Evolutionary conservation across 2,329 filamentous ascomycete genomes (phyloP).

Genomic region (Cadophora sp.): DNA sequence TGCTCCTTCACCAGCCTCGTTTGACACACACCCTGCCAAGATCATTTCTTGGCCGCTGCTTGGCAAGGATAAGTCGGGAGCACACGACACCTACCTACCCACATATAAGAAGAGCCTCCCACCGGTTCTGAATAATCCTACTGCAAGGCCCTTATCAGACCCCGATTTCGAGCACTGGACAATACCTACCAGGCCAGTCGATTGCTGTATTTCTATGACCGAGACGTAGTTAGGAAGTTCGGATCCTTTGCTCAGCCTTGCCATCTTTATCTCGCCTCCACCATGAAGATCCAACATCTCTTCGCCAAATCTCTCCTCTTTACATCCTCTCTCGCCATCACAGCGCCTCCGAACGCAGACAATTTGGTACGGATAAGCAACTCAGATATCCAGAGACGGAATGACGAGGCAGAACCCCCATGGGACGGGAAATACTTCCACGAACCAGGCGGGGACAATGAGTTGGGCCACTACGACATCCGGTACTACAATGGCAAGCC

Average conservation of each 20-base stretch:
- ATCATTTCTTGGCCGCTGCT: slow-evolving; percentile 9
- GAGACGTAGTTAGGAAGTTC: background rate
- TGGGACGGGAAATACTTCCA: slow-evolving; percentile 41
- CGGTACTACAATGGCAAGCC: slow-evolving; percentile 69
- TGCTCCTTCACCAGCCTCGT: slow-evolving; percentile 3
- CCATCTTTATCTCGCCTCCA: slow-evolving; percentile 9
- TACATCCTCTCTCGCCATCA: slow-evolving; percentile 18
- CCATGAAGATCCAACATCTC: slow-evolving; percentile 31
- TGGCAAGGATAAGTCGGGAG: slow-evolving; percentile 18
- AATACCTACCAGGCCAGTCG: background rate
- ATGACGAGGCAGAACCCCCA: background rate
- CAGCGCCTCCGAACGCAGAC: slow-evolving; percentile 18
- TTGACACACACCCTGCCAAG: slow-evolving; percentile 1
- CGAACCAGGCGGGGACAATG: slow-evolving; percentile 65
- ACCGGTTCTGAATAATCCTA: background rate
- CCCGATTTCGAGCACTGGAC: background rate
- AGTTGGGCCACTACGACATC: slow-evolving; percentile 75
- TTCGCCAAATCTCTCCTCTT: slow-evolving; percentile 30
- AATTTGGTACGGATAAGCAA: slow-evolving; percentile 7
- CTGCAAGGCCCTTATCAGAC: background rate
- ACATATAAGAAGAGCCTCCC: background rate
- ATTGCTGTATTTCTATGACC: slow-evolving; percentile 6
- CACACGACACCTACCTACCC: background rate
- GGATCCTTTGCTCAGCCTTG: slow-evolving; percentile 11
- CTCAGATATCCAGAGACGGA: background rate